Percentiles rank a stretch among this genome's conserved stretches.
Evolutionary conservation across 345 rosid species (phyloP).

Genomic region (Acer yangbiense): DNA sequence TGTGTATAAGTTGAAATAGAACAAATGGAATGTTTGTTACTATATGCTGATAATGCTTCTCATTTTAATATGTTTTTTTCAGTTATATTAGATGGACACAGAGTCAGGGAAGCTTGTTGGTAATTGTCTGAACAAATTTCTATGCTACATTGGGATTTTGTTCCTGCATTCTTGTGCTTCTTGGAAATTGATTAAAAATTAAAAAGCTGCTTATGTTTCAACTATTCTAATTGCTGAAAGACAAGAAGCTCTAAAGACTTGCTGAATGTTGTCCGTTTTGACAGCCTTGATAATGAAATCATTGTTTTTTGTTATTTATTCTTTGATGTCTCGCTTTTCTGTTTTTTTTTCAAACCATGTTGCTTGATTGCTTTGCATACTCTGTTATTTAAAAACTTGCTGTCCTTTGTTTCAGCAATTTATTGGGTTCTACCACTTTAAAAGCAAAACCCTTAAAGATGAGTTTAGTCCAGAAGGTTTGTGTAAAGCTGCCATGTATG

Average conservation of each 20-base stretch:
- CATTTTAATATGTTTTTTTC: background rate
- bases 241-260: background rate
- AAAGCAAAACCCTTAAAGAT: slow-evolving; percentile 50
- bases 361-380: background rate
- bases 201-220: background rate
- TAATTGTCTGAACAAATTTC: background rate
- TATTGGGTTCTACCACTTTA: slow-evolving; percentile 42
- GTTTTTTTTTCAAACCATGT: background rate
- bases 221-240: background rate
- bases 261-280: background rate
- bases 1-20: background rate
- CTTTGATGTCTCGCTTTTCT: background rate
- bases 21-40: background rate
- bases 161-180: background rate
- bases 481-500: slow-evolving; percentile 51
- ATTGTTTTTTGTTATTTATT: background rate
- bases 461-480: slow-evolving; percentile 42
- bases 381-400: background rate
- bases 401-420: slow-evolving; percentile 28
- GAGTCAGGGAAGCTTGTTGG: background rate
- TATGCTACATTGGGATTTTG: background rate
- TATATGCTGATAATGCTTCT: background rate
- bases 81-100: background rate
- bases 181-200: background rate
- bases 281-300: background rate